phyloP scores from a whole-genome alignment of 768 basidiomycete genomes.

The Lactarius psammicola region DNA sequence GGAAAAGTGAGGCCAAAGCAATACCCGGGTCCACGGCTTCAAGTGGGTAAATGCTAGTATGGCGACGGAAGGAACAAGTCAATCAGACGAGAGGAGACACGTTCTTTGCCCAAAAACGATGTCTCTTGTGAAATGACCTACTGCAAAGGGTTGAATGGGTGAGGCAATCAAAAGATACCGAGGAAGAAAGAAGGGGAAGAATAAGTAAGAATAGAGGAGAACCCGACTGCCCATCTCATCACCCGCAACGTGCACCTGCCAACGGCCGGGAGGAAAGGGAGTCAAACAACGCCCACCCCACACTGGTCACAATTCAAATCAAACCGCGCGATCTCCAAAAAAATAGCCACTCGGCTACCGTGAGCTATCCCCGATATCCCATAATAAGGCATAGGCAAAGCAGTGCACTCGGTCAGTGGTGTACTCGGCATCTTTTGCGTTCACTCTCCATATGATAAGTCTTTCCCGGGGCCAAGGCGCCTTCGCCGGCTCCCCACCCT shows the following conservation, averaged over 20 bases:
- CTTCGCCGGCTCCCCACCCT: too few species aligned
- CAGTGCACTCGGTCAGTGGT: neutral
- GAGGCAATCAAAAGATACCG: neutral
- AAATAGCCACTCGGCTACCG: neutral
- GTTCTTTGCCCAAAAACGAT: neutral
- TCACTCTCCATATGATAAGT: neutral
- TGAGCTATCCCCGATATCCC: neutral
- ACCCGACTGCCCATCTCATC: neutral
- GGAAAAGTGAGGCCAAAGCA: neutral
- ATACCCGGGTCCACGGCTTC: neutral
- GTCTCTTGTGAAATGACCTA: neutral
- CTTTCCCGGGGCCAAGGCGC: neutral
- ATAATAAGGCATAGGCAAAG: neutral
- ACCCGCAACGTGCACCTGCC: neutral
- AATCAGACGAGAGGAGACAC: neutral
- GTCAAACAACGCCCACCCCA: neutral
- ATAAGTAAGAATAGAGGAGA: neutral
- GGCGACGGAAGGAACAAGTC: conserved; percentile 2
- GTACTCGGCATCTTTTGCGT: neutral
- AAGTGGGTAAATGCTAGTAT: neutral
- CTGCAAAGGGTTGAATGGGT: neutral
- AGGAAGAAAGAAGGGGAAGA: neutral
- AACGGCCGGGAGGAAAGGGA: neutral
- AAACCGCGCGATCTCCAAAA: neutral
- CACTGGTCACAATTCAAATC: neutral